These are phyloP conservation scores for cucumber (Cucumis sativus) DNA, from an alignment of 306 rosid species.

Conservation along the genomic window Cucumber_9930_V3 NC_026660.2:26697501-26698000, in stretches of 20 bases:
- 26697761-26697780: slow-evolving; percentile 4
- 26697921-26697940: not conserved
- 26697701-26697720: not conserved
- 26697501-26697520: not conserved
- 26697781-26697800: not conserved
- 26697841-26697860: not conserved
- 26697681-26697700: too few species aligned
- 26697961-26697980: not conserved
- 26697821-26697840: not conserved
- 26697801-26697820: not conserved
- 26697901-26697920: not conserved
- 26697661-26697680: not conserved
- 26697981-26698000: too few species aligned
- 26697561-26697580: not conserved
- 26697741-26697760: not conserved
- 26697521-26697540: not conserved
- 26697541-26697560: not conserved
- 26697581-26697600: not conserved
- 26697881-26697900: not conserved
- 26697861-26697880: not conserved
- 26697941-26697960: not conserved
- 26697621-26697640: too few species aligned
- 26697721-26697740: slow-evolving; percentile 2
- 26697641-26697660: too few species aligned
- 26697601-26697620: too few species aligned